Base-by-base conservation (phyloP, 1,284 basidiomycete species). In the Ceratobasidium theobromae region DNA sequence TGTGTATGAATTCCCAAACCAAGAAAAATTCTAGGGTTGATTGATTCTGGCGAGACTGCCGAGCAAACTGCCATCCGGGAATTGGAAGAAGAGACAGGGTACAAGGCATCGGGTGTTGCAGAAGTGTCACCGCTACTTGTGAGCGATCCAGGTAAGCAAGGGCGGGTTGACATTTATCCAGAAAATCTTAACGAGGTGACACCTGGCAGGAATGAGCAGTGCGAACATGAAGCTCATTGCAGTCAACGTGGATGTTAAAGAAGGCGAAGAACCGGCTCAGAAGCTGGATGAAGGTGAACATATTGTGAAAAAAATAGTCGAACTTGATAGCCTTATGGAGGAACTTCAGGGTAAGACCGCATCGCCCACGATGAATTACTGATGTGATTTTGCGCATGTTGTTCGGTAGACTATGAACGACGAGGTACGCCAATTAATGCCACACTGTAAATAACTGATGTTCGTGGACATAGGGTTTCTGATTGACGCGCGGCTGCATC, bases 11-110 rank as follows among this genome's bases (percentile, higher is more conserved):
- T 14, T 45, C 53, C 3, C 70, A 43, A 27, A 43, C 41, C 9
- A 23, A 14, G 18, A 21, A 45, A 45, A 45, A 45, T 43, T 4
- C 48, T 54, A 86, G 89, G 93, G 35, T 78, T 98, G 25, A 86
- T 98, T 67, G 91, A 95, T 73, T 85, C 87, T 68, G 85, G 84
- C 1, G 88, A 98, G 77, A 85, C 86, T 1, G 81, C 90, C 0
- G 88, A 88, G 76, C 77, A 82, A 65, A 84, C 92, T 0, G 94
- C 92, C 0, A 80, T 93, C 35, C 84, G 94, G 35, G 95, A 98
- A 74, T 81, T 98, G 6, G 81, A 87, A 71, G 95, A 98, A 77
- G 95, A 97, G 77, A 96, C 93, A 0, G 94, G 94, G 1, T 95
- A 88, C 76, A 84, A 80, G 69, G 86, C 82, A n/a, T 78, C 81